A percentile compares a stretch with the other conserved stretches of the same genome.
Evolutionary conservation across 2,329 filamentous ascomycete genomes (phyloP).

Genomic region (Pseudogymnoascus sp.): DNA sequence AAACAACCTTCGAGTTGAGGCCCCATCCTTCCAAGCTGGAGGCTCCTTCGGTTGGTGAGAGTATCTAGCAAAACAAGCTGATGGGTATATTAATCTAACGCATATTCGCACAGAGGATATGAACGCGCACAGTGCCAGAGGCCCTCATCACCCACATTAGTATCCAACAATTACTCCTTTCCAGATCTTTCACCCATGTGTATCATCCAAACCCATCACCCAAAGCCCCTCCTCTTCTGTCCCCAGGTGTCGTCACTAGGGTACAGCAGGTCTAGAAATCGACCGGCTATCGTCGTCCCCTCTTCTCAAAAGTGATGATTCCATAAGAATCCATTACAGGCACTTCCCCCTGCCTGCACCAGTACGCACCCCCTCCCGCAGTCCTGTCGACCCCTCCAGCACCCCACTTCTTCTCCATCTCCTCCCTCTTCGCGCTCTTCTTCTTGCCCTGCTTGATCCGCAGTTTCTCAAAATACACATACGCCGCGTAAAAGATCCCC

Average conservation of each 20-base stretch:
- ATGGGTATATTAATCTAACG: slow-evolving; percentile 6
- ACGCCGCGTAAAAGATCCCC: slow-evolving; percentile 44
- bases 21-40: not conserved
- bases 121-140: slow-evolving; percentile 6
- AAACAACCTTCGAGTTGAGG: not conserved
- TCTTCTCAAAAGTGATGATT: not conserved
- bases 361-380: not conserved
- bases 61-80: slow-evolving; percentile 8
- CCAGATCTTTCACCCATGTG: not conserved
- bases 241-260: slow-evolving; percentile 4
- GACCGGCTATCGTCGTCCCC: not conserved
- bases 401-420: slow-evolving; percentile 39
- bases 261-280: not conserved
- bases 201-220: not conserved
- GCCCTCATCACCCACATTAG: not conserved
- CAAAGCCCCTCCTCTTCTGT: not conserved
- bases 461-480: slow-evolving; percentile 54
- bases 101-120: slow-evolving; percentile 5
- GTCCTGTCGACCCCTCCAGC: not conserved
- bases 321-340: not conserved
- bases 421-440: slow-evolving; percentile 42
- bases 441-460: slow-evolving; percentile 43
- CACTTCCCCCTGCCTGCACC: not conserved
- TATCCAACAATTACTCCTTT: not conserved
- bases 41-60: not conserved